Evolutionary conservation across 306 rosid genomes (phyloP).

Genomic region (Gleditsia sinensis): DNA sequence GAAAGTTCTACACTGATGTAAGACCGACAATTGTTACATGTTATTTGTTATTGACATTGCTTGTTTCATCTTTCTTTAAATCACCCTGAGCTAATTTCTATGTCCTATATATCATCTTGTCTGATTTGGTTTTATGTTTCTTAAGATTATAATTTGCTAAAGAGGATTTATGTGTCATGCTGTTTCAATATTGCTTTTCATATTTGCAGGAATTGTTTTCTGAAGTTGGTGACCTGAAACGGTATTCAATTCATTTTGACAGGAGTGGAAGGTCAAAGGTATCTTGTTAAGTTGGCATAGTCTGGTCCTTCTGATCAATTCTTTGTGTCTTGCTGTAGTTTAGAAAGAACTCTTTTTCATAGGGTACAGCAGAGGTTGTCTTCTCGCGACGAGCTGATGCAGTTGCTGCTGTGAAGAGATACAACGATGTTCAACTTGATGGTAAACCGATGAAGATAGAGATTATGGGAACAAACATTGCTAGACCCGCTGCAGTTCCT

Average conservation of each 20-base stretch:
- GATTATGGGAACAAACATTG: slow-evolving; percentile 63
- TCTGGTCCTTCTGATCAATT: slow-evolving; percentile 21
- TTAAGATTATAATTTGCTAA: neutral
- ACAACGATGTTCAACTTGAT: slow-evolving; percentile 77
- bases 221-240: slow-evolving; percentile 73
- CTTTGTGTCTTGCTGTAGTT: slow-evolving; percentile 33
- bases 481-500: slow-evolving; percentile 43
- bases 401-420: slow-evolving; percentile 84
- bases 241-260: slow-evolving; percentile 61
- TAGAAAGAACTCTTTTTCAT: slow-evolving; percentile 35
- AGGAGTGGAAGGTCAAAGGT: slow-evolving; percentile 80
- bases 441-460: slow-evolving; percentile 73
- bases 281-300: slow-evolving; percentile 23
- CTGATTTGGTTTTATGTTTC: neutral
- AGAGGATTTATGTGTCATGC: neutral
- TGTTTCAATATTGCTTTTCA: neutral
- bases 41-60: neutral
- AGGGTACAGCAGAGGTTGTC: slow-evolving; percentile 93
- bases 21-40: neutral
- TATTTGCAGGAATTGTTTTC: slow-evolving; percentile 57
- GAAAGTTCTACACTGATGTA: neutral
- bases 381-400: slow-evolving; percentile 77
- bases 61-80: neutral
- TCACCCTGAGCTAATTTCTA: neutral
- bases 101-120: neutral